Evolutionary conservation across 345 rosid genomes (phyloP), one percentile per base, ranked within the genome.

Genomic region (Schrenkiella parvula): DNA sequence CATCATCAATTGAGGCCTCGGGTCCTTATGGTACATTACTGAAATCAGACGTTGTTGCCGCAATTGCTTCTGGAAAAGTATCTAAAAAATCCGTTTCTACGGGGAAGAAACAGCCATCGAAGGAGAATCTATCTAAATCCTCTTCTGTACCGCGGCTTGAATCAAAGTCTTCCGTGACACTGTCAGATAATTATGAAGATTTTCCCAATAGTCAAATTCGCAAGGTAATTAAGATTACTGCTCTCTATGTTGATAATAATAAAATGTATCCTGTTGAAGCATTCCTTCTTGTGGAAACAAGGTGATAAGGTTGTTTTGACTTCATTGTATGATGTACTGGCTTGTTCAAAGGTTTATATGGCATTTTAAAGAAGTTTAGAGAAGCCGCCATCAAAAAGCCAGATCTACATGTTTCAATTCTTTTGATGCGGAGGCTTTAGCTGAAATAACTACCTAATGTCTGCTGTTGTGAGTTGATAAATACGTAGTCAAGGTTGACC

Each of bases 191-290:
- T 68, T 91, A 82, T 68, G 90, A 88, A 84, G 97, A 93, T 80
- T 71, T 88, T 13, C 93, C 98, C 62, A 91, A 93, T 71, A 82
- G 88, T 85, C 98, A 93, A 84, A 93, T 93, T 77, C 98, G 97
- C 76, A 93, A 93, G 98, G 98, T 93, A 81, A 42, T 78, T 65
- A n/a, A 47, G 46, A 43, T n/a, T 38, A 39, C 4, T 48, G 41
- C 67, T 22, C 62, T 56, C 17, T 38, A 3, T 55, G 44, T 28
- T 54, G 59, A 53, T 6, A 60, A 29, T 41, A 39, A 53, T 26
- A 9, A 75, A 37, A 41, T 60, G 15, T 28, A 13, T 48, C 34
- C 21, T 32, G 63, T 25, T 47, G 31, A 53, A 60, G 39, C 21
- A 31, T 41, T 59, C 59, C 28, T 54, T 64, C 28, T 6, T 52